phyloP scores from a whole-genome alignment of 2,329 filamentous ascomycete genomes.

The Exophiala sp. region DNA sequence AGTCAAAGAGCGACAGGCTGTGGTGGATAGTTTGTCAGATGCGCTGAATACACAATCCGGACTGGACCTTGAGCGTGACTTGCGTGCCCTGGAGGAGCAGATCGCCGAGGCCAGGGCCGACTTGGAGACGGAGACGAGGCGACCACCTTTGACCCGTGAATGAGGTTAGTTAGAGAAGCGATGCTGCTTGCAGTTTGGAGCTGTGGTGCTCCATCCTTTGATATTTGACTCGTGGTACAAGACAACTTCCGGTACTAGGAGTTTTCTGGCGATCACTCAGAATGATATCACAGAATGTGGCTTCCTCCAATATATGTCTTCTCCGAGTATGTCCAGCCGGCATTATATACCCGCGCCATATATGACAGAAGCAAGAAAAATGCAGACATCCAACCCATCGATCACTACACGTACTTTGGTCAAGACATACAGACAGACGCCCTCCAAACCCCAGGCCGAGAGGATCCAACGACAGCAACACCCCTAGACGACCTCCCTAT shows the following conservation, averaged over 20 bases:
- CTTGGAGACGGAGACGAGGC: neutral
- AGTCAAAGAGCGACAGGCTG: neutral
- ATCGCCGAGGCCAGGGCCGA: constrained; percentile 5
- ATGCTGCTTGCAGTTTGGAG: no score
- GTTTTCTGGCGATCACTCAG: no score
- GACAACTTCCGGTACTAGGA: no score
- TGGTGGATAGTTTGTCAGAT: neutral
- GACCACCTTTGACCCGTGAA: neutral
- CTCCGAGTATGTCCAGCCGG: no score
- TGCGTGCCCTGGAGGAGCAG: constrained; percentile 8
- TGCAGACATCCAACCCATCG: neutral
- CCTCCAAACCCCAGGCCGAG: neutral
- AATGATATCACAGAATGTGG: no score
- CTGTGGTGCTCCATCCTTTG: no score
- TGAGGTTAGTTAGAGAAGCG: no score
- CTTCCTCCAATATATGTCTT: no score
- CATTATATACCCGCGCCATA: no score
- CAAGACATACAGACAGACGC: neutral
- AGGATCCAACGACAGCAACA: neutral
- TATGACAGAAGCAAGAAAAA: neutral
- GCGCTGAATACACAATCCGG: neutral
- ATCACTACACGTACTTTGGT: neutral
- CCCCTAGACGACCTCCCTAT: neutral
- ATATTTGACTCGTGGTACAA: no score
- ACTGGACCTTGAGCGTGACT: neutral